Conservation (phyloP, 306 rosid genomes). For the Morella rubra region DNA sequence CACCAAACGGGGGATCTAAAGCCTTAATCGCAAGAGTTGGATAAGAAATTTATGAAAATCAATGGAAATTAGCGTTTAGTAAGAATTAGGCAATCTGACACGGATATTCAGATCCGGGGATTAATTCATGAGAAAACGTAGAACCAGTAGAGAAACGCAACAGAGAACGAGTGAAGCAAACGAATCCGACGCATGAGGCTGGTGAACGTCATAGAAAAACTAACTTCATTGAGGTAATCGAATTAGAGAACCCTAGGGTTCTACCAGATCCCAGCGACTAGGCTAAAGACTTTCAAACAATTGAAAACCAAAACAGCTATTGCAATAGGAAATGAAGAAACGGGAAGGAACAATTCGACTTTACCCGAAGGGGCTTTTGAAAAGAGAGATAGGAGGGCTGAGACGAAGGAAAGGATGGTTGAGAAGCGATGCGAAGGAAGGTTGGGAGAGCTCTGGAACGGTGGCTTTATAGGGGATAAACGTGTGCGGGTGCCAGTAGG, state of each 20-base stretch:
- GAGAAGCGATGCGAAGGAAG: slow-evolving; percentile 24
- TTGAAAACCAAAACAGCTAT: background rate
- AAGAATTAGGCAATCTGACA: background rate
- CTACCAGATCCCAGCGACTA: background rate
- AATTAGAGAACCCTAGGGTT: slow-evolving; percentile 6
- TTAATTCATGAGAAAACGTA: slow-evolving; percentile 67
- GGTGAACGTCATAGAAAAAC: slow-evolving; percentile 40
- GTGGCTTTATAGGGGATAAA: slow-evolving; percentile 16
- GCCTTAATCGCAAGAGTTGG: background rate
- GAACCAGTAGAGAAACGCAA: slow-evolving; percentile 67
- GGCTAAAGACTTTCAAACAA: background rate
- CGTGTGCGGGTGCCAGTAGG: background rate
- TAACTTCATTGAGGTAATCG: slow-evolving; percentile 36
- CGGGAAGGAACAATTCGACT: background rate
- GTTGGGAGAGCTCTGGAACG: fast-evolving
- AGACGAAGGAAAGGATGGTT: background rate
- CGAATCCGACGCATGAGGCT: slow-evolving; percentile 47
- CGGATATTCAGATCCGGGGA: slow-evolving; percentile 3
- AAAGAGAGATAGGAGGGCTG: background rate
- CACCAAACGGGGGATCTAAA: background rate
- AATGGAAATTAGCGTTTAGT: slow-evolving; percentile 17
- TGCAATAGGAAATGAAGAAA: background rate
- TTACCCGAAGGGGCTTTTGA: background rate
- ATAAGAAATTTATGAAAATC: background rate
- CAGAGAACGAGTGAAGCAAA: slow-evolving; percentile 56